Base-by-base conservation (phyloP, 306 rosid species). In the Prunus davidiana region DNA sequence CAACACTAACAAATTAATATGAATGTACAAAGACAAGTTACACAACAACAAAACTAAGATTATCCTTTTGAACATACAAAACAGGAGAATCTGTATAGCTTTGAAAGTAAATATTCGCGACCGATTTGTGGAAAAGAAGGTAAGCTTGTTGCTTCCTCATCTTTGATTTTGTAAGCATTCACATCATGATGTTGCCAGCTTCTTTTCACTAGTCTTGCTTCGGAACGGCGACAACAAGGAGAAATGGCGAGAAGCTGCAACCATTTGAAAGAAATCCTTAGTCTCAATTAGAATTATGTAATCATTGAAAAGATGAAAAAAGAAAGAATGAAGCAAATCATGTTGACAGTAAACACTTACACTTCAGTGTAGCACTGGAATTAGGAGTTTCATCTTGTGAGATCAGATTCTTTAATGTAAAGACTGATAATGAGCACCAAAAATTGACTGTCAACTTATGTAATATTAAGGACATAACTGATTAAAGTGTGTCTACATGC, bases 181-280 rank as follows among this genome's bases (percentile, higher is more conserved):
- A 34, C 45, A 70, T 79, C 65, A 55, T 90, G 85, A 88, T 28
- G 84, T 78, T 76, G 77, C 56, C 76, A 75, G 64, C 84, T 90
- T 92, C 85, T 90, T 93, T 65, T 95, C 99, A 74, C 89, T 87
- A 8, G 45, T 88, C 89, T 96, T 91, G 87, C 91, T 88, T 69
- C 97, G 86, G 84, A 96, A 96, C n/a, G 99, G 98, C 5, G 98
- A 91, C 72, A 96, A 80, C 83, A 96, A 81, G 69, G 97, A 96
- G 88, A 92, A 96, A 34, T 97, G 81, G 43, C 97, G 97, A 34
- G 98, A 89, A 64, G 91, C 99, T 96, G 93, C 20, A 68, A 56
- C 76, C 84, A 83, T 28, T 84, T 71, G 27, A 68, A 74, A 16
- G 34, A 72, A 50, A 64, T 62, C 63, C 25, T 46, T 50, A 22